Conservation (phyloP, 2,329 filamentous ascomycete genomes). For the Diaporthe vaccinii region DNA sequence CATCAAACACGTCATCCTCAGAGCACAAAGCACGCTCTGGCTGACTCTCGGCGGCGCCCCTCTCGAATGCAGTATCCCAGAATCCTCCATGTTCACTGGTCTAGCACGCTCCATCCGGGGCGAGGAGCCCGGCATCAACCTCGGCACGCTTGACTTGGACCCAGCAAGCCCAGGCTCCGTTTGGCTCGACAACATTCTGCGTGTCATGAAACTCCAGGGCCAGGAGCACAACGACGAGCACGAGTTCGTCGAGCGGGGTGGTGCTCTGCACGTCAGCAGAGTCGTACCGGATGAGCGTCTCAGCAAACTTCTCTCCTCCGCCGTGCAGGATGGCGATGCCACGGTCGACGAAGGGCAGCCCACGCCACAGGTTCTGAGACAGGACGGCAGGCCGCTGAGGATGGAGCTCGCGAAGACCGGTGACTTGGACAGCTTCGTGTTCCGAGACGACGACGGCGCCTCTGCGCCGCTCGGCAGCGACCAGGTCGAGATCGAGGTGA, state of each 20-base stretch:
- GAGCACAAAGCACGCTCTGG: constrained; percentile 44
- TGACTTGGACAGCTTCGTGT: constrained; percentile 19
- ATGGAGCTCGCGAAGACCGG: constrained; percentile 20
- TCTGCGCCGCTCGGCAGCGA: constrained; percentile 36
- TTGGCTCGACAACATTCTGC: neutral
- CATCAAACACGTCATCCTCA: constrained; percentile 41
- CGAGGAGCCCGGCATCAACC: constrained; percentile 43
- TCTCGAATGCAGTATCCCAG: constrained; percentile 43
- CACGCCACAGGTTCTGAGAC: neutral
- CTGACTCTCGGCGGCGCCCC: constrained; percentile 42
- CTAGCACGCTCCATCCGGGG: constrained; percentile 42
- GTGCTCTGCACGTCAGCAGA: constrained; percentile 45
- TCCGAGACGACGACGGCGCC: constrained; percentile 7
- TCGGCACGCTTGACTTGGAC: constrained; percentile 45
- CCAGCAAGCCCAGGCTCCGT: neutral
- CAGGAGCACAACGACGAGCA: constrained; percentile 42
- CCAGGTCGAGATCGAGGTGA: constrained; percentile 52
- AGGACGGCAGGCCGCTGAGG: neutral
- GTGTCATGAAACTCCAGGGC: constrained; percentile 41
- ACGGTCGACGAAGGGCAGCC: neutral
- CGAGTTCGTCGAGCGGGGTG: constrained; percentile 49
- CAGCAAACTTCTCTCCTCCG: constrained; percentile 23
- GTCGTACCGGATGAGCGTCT: constrained; percentile 45
- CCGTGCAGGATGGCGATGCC: neutral
- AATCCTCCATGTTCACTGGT: constrained; percentile 44